Base-by-base conservation (phyloP, 148 eudicot species). In the Mesembryanthemum crystallinum region DNA sequence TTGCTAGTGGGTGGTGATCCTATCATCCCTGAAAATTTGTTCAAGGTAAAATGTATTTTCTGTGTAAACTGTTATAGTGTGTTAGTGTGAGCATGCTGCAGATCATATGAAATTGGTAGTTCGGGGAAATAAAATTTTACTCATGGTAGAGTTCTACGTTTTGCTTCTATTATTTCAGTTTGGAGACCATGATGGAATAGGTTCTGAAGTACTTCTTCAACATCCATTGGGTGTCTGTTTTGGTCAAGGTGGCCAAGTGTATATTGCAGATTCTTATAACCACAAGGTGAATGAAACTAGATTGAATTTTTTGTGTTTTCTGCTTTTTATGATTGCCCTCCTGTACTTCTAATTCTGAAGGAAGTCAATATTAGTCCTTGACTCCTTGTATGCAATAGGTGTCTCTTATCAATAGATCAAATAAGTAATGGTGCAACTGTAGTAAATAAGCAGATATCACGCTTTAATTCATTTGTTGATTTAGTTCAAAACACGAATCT, bases 121-220 rank as follows among this genome's bases (percentile, higher is more conserved):
- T 37, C 79, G 33, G 39, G 29, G 43, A 76, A 43, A 73, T 35
- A 35, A 21, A 68, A 21, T 17, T 73, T 27, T 24, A 57, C 13
- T 37, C 24, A 72, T 76, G 78, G 57, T 61, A 64, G 43, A 33
- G 45, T 27, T 65, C 47, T 64, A 64, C 32, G 29, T 60, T 64
- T 43, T 70, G 74, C 32, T 64, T 76, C 76, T 73, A 28, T 49
- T 62, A 42, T 63, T 84, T 75, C 83, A 94, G 98, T 94, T 89
- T 80, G 98, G 98, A 42, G 98, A 94, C 76, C 93, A 88, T 77
- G 98, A 94, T 77, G 98, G 98, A 76, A 74, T 82, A 69, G 98
- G 93, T 49, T 82, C 91, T 43, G 98, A 94, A 81, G 96, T 94
- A 73, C 98, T 94, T 80, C 90, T 94, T 78, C 98, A 94, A 80